Evolutionary conservation across 2,329 filamentous ascomycete species (phyloP), one percentile per base, ranked within the genome.

Genomic region (Fusarium duplospermum): DNA sequence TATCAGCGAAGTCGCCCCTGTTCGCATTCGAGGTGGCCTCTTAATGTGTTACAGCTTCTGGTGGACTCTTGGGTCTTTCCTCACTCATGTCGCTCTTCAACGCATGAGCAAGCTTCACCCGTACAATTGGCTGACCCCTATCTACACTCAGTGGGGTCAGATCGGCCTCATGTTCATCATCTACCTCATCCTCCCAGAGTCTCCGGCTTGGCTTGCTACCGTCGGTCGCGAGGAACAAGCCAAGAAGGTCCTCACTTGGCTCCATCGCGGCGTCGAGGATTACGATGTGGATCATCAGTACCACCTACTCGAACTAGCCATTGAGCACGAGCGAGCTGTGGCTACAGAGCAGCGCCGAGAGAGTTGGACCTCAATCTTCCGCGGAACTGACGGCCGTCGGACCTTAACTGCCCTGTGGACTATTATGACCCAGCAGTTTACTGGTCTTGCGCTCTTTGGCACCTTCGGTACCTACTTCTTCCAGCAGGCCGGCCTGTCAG

Each of bases 381-480:
- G 67, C 22, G 80, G 80, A 16, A 73, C 69, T 20, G 77, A 81
- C 50, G 74, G 80, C 3, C 62, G 75, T 11, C 78, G 80, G 5
- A 80, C 80, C 52, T 3, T 82, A 18, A 76, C 80, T 31, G 71
- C 81, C 18, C 60, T 76, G 20, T 82, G 78, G 78, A 75, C 78
- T 10, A 73, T 73, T 60, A 33, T 77, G 24, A 63, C 70, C 3
- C 70, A 78, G 61, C 66, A 69, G 29, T 71, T 71, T 35, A 52
- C 66, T 24, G 67, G 67, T 3, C 59, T 70, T 6, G 63, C 67
- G 1, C 56, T 70, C 45, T 70, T 70, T 50, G 59, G 54, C 6
- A 68, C 88, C 69, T 93, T 91, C 74, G 90, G 89, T 1, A 92
- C 78, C 52, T 82, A 81, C 22, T 58, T 58, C 56, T 58, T 58